Evolutionary conservation across 805 yeast genomes (phyloP).

Genomic region (Vanderwaltozyma polyspora): DNA sequence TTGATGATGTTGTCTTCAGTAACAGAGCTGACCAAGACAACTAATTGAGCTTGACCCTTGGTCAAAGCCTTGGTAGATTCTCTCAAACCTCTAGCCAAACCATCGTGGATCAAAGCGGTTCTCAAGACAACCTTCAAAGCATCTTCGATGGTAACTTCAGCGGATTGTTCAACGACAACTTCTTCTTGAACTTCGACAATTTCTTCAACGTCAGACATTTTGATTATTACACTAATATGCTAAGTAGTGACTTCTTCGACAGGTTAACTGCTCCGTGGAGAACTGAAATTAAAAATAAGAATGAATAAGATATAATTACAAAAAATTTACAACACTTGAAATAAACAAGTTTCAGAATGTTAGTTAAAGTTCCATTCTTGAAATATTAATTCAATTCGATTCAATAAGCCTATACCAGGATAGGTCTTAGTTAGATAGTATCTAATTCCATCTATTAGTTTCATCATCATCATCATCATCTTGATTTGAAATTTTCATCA

Average conservation of each 20-base stretch:
- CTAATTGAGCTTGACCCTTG: slow-evolving; percentile 94
- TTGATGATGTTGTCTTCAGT: slow-evolving; percentile 94
- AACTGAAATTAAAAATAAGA: neutral
- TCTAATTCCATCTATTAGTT: no score
- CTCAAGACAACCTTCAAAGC: slow-evolving; percentile 96
- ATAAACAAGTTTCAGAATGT: no score
- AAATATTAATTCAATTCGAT: no score
- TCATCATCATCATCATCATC: no score
- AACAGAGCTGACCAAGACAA: slow-evolving; percentile 95
- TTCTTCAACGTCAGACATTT: slow-evolving; percentile 30
- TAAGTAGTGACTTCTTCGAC: slow-evolving; percentile 62
- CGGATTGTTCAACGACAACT: slow-evolving; percentile 72
- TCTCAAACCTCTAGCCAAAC: slow-evolving; percentile 99
- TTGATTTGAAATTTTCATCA: no score
- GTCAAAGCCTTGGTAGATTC: slow-evolving; percentile 99
- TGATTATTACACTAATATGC: slow-evolving; percentile 6
- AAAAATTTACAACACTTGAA: no score
- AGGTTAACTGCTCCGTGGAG: slow-evolving; percentile 49
- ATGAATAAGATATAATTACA: no score
- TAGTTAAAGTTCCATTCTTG: no score
- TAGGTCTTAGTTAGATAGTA: no score
- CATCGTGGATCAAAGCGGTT: slow-evolving; percentile 96
- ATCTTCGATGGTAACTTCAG: slow-evolving; percentile 92
- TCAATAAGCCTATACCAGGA: no score
- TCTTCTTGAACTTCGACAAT: slow-evolving; percentile 79